Conservation (phyloP, 495 filamentous ascomycete genomes). For the Lophiotrema nucula region DNA sequence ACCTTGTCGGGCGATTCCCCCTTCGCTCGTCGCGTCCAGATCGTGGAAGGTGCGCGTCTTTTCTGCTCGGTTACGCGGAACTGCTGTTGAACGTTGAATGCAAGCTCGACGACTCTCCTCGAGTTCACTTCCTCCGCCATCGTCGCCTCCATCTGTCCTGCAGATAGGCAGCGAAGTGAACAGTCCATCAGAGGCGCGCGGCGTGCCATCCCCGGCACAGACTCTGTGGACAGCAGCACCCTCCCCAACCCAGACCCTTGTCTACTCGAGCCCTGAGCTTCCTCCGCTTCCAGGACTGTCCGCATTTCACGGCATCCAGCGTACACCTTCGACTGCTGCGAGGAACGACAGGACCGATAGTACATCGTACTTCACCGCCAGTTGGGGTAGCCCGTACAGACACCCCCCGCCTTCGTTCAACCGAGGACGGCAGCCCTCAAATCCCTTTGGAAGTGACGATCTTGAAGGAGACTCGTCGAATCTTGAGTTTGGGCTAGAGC, state of each 20-base stretch:
- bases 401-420: conserved; percentile 34
- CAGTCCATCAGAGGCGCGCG: conserved; percentile 26
- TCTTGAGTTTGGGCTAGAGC: conserved; percentile 37
- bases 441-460: conserved; percentile 35
- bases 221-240: conserved; percentile 34
- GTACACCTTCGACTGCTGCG: conserved; percentile 31
- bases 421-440: conserved; percentile 10
- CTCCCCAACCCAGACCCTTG: conserved; percentile 36
- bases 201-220: conserved; percentile 34
- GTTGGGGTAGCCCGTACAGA: conserved; percentile 45
- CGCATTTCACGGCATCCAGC: conserved; percentile 19
- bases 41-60: conserved; percentile 30
- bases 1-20: conserved; percentile 5
- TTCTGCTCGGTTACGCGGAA: background rate
- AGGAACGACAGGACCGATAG: conserved; percentile 27
- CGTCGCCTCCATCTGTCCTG: conserved; percentile 32
- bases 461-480: conserved; percentile 36
- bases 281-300: conserved; percentile 32
- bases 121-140: conserved; percentile 27
- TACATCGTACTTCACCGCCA: conserved; percentile 42
- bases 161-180: conserved; percentile 18
- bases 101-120: conserved; percentile 35
- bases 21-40: conserved; percentile 20
- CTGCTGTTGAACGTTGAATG: conserved; percentile 33
- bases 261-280: conserved; percentile 36